Conservation (phyloP, 305 asterid genomes). For the Rubia tinctorum region DNA sequence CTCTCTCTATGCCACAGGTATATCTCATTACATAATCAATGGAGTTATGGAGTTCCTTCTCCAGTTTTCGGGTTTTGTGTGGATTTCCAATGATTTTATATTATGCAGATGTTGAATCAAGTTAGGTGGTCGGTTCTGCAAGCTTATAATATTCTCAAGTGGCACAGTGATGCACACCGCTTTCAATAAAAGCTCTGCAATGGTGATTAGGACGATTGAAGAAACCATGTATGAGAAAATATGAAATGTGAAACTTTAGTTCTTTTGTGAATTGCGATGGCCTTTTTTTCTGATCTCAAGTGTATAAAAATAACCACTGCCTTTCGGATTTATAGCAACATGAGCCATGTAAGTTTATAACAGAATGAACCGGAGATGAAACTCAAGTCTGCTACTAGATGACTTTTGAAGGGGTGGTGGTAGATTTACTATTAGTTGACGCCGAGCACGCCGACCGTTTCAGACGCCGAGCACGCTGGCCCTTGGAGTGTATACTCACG, state of each 20-base stretch:
- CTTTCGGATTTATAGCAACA: neutral
- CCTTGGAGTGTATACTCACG: too few species aligned
- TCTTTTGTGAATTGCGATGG: too few species aligned
- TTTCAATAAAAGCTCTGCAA: conserved; percentile 76
- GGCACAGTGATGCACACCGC: conserved; percentile 78
- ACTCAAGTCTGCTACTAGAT: neutral
- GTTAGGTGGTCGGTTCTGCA: conserved; percentile 97
- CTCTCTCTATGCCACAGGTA: conserved; percentile 78
- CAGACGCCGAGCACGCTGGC: too few species aligned
- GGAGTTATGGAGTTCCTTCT: neutral
- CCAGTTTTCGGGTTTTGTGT: conserved; percentile 5
- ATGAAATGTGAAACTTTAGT: conserved; percentile 15
- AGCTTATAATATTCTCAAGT: conserved; percentile 81
- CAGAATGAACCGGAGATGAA: neutral
- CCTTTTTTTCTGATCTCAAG: too few species aligned
- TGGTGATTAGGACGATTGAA: conserved; percentile 69
- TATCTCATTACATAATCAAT: too few species aligned
- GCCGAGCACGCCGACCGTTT: too few species aligned
- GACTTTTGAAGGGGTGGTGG: neutral
- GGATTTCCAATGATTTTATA: conserved; percentile 1
- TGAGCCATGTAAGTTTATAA: neutral
- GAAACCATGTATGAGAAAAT: conserved; percentile 50
- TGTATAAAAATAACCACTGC: too few species aligned
- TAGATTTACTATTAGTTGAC: neutral
- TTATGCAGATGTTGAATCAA: conserved; percentile 83